Conservation (phyloP, 768 basidiomycete genomes). For the Termitomyces bulborhizus region DNA sequence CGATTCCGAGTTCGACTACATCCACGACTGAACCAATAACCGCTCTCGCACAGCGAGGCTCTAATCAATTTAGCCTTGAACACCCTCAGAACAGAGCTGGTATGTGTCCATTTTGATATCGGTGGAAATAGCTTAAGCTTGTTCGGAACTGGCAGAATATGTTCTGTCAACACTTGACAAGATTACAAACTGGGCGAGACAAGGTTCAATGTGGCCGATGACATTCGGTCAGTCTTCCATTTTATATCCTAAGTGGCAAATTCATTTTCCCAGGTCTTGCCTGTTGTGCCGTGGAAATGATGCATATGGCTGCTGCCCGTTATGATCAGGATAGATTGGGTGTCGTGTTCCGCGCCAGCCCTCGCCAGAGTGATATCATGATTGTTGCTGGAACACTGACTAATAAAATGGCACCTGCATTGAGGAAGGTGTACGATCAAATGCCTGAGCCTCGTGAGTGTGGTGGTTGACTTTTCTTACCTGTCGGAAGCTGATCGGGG, state of each 20-base stretch:
- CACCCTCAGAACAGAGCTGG: slow-evolving; percentile 88
- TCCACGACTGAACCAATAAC: slow-evolving; percentile 58
- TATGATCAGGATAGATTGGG: slow-evolving; percentile 98
- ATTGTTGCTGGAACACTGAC: slow-evolving; percentile 98
- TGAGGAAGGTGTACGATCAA: slow-evolving; percentile 95
- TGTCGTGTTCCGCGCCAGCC: slow-evolving; percentile 98
- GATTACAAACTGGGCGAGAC: slow-evolving; percentile 94
- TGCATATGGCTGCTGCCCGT: slow-evolving; percentile 99
- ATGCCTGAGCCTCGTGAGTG: slow-evolving; percentile 93
- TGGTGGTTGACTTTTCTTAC: not conserved
- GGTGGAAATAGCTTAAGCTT: not conserved
- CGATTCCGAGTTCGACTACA: slow-evolving; percentile 32
- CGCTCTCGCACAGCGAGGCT: slow-evolving; percentile 66
- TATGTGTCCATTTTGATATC: slow-evolving; percentile 24
- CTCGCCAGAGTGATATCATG: slow-evolving; percentile 96
- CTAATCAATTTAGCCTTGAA: slow-evolving; percentile 82
- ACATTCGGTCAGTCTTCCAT: slow-evolving; percentile 61
- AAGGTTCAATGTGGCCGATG: slow-evolving; percentile 99
- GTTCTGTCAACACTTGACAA: slow-evolving; percentile 95
- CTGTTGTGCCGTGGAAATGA: slow-evolving; percentile 99
- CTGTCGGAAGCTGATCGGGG: not conserved
- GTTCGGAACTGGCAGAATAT: slow-evolving; percentile 59
- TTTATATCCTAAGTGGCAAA: slow-evolving; percentile 1
- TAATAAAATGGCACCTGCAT: slow-evolving; percentile 99
- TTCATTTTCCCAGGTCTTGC: slow-evolving; percentile 63